These are phyloP conservation scores for Helotiales sp. DNA, from an alignment of 2,329 filamentous ascomycete genomes.

Conservation along the genomic window DNA sequence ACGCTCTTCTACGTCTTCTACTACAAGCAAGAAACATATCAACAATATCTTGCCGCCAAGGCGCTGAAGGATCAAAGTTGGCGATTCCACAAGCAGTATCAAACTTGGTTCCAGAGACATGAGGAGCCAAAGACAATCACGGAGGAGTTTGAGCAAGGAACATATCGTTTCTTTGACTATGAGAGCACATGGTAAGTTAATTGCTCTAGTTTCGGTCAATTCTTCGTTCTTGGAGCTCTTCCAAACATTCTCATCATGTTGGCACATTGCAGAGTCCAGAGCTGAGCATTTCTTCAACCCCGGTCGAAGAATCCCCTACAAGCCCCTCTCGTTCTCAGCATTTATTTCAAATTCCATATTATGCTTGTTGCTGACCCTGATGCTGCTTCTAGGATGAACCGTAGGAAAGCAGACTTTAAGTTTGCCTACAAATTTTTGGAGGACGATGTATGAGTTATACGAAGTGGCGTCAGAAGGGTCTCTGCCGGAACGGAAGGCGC, in stretches of 20 bases:
- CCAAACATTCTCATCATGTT: no score
- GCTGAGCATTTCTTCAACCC: no score
- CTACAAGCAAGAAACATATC: conserved; percentile 94
- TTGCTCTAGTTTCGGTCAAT: no score
- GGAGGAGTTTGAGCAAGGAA: conserved; percentile 98
- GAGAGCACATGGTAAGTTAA: conserved; percentile 91
- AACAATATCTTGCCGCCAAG: conserved; percentile 94
- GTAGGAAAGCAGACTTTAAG: conserved; percentile 95
- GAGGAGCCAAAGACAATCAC: conserved; percentile 99
- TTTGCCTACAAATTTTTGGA: conserved; percentile 98
- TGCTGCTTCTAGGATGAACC: conserved; percentile 82
- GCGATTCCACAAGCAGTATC: conserved; percentile 99
- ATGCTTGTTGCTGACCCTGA: not conserved
- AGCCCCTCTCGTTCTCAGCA: not conserved
- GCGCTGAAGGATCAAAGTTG: conserved; percentile 98
- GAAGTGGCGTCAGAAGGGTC: conserved; percentile 69
- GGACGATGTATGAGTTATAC: conserved; percentile 74
- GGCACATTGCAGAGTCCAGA: no score
- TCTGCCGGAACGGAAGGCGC: conserved; percentile 73
- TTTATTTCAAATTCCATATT: no score
- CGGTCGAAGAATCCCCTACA: not conserved
- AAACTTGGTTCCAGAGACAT: conserved; percentile 98
- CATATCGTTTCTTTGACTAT: conserved; percentile 99
- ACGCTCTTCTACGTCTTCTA: conserved; percentile 99
- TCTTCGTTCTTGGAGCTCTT: no score